Conservation (phyloP, 768 basidiomycete genomes). For the Boletus fagicola region DNA sequence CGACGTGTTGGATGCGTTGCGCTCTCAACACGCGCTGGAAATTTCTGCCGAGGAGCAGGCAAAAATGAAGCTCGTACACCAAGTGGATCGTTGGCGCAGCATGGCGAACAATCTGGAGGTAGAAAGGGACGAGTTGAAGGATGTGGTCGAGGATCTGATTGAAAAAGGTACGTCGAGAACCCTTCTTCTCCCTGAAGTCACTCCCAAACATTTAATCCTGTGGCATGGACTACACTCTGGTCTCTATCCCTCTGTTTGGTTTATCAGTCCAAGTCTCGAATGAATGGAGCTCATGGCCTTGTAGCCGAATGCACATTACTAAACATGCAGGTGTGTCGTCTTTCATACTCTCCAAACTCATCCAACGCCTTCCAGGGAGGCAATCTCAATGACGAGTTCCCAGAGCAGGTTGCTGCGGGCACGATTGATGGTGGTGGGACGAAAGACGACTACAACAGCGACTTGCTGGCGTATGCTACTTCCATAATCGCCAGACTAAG, state of each 20-base stretch:
- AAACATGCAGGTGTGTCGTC: constrained; percentile 43
- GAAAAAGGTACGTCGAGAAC: constrained; percentile 50
- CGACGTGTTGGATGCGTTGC: constrained; percentile 47
- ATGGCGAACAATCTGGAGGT: constrained; percentile 37
- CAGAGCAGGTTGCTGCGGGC: constrained; percentile 18
- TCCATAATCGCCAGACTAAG: constrained; percentile 44
- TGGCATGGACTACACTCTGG: background rate
- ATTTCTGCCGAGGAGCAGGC: constrained; percentile 34
- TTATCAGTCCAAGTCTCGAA: constrained; percentile 44
- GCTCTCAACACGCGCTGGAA: constrained; percentile 41
- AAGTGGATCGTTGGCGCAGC: constrained; percentile 37
- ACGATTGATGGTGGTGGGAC: background rate
- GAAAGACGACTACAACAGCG: constrained; percentile 16
- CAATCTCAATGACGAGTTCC: constrained; percentile 21
- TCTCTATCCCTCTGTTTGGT: background rate
- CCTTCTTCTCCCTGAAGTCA: background rate
- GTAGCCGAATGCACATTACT: constrained; percentile 41
- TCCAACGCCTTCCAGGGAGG: constrained; percentile 17
- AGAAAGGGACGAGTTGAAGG: constrained; percentile 54
- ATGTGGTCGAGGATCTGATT: constrained; percentile 51
- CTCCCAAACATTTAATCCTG: constrained; percentile 1
- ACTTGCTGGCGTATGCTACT: constrained; percentile 42
- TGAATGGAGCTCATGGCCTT: constrained; percentile 47
- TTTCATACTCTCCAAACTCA: constrained; percentile 1
- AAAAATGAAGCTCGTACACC: constrained; percentile 36